phyloP scores from a whole-genome alignment of 179 eudicot species.

The Beta corolliflora region DNA sequence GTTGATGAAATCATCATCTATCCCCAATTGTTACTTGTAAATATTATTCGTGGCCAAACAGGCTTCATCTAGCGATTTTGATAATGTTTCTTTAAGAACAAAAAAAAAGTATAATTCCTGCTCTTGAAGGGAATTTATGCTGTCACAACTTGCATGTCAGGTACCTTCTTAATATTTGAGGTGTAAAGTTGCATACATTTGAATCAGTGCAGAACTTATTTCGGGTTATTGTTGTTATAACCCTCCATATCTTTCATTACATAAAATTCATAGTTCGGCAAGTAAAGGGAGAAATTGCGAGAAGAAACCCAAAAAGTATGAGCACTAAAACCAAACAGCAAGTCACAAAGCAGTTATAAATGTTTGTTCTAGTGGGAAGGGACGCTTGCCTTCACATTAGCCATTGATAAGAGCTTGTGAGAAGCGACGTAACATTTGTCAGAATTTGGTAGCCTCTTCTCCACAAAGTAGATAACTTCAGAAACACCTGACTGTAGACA shows the following conservation, averaged over 20 bases:
- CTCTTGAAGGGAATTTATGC: not conserved
- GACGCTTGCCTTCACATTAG: constrained; percentile 66
- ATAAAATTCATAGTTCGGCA: no score
- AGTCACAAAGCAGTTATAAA: not conserved
- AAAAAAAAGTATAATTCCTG: not conserved
- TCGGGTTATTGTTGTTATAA: no score
- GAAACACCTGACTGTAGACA: constrained; percentile 84
- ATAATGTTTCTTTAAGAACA: not conserved
- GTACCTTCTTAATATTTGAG: not conserved
- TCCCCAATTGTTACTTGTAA: not conserved
- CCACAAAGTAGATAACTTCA: constrained; percentile 85
- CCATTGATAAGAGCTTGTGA: constrained; percentile 79
- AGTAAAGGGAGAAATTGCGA: no score
- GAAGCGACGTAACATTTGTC: constrained; percentile 75
- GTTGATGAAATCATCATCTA: no score
- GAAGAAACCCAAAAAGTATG: no score
- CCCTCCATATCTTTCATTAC: no score
- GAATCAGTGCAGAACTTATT: not conserved
- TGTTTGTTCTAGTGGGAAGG: not conserved
- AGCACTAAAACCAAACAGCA: no score
- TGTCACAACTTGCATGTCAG: not conserved
- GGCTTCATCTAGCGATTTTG: not conserved
- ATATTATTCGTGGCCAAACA: not conserved
- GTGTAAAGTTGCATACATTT: not conserved
- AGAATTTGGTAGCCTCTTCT: constrained; percentile 68